Conservation (phyloP, 1,284 basidiomycete genomes). For the Tilletia horrida region DNA sequence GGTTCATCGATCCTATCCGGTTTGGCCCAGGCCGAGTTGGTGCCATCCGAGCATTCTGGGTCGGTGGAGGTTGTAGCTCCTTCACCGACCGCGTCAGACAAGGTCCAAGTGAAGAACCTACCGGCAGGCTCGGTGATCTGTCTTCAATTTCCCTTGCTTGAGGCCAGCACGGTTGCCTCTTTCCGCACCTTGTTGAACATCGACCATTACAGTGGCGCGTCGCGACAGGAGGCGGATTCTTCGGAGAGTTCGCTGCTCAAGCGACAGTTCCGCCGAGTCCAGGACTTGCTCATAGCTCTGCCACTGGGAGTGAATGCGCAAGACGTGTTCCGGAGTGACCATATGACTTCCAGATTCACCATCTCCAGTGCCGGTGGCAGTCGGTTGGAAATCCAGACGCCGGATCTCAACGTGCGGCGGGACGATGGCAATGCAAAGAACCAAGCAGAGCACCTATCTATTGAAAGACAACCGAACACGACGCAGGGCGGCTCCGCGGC, state of each 20-base stretch:
- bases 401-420: slow-evolving; percentile 18
- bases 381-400: slow-evolving; percentile 28
- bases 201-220: slow-evolving; percentile 12
- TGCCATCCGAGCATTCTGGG: neutral
- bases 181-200: neutral
- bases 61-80: neutral
- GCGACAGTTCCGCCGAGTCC: slow-evolving; percentile 16
- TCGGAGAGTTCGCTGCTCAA: neutral
- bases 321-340: slow-evolving; percentile 45
- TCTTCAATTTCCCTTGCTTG: slow-evolving; percentile 18
- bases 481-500: neutral
- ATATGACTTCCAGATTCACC: slow-evolving; percentile 44
- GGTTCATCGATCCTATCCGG: slow-evolving; percentile 5
- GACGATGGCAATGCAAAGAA: neutral
- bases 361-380: slow-evolving; percentile 34
- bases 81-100: neutral
- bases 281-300: slow-evolving; percentile 31
- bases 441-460: neutral
- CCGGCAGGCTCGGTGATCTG: neutral
- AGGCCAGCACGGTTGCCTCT: slow-evolving; percentile 7
- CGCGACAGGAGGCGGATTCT: neutral
- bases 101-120: slow-evolving; percentile 16
- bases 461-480: neutral
- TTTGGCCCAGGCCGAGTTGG: slow-evolving; percentile 1
- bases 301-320: slow-evolving; percentile 54